Evolutionary conservation across 495 filamentous ascomycete species (phyloP), one percentile per base, ranked within the genome.

Genomic region (Cercophora sp.): DNA sequence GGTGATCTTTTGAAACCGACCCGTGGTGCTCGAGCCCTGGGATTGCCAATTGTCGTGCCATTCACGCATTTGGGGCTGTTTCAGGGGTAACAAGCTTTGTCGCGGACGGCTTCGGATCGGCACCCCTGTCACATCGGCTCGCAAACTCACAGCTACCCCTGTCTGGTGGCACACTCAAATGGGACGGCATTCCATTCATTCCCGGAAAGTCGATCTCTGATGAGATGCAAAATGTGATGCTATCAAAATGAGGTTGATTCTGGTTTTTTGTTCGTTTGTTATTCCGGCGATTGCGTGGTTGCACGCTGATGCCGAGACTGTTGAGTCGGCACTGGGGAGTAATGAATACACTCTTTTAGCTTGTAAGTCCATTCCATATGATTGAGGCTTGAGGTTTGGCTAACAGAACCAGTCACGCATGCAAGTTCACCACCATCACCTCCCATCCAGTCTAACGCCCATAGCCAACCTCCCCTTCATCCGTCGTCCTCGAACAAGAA

Each of bases 291-390:
- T n/a, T n/a, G n/a, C n/a, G n/a, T n/a, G n/a, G n/a, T n/a, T n/a
- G n/a, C n/a, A n/a, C n/a, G n/a, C n/a, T n/a, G n/a, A n/a, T n/a
- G n/a, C n/a, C n/a, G n/a, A n/a, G n/a, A n/a, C n/a, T n/a, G 40
- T 62, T 18, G 31, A 57, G 11, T 51, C 58, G n/a, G 54, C 58
- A 9, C 58, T 73, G 29, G 45, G 52, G 15, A 52, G 54, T 0
- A 60, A 70, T 15, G 68, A 72, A 3, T 52, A 64, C 42, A 67
- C 62, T 1, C 56, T 78, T 19, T 66, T 73, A 57, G 73, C 74
- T n/a, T 77, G 72, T 76, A 66, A 70, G 72, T 51, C 10, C n/a
- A n/a, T n/a, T n/a, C n/a, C n/a, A n/a, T n/a, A n/a, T n/a, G n/a
- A n/a, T n/a, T n/a, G n/a, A n/a, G n/a, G n/a, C n/a, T n/a, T n/a